Percentiles rank a stretch among this genome's conserved stretches.
These are phyloP conservation scores for Schwanniomyces etchellsii DNA, from an alignment of 1,139 yeast genomes.

Conservation along the genomic window DNA sequence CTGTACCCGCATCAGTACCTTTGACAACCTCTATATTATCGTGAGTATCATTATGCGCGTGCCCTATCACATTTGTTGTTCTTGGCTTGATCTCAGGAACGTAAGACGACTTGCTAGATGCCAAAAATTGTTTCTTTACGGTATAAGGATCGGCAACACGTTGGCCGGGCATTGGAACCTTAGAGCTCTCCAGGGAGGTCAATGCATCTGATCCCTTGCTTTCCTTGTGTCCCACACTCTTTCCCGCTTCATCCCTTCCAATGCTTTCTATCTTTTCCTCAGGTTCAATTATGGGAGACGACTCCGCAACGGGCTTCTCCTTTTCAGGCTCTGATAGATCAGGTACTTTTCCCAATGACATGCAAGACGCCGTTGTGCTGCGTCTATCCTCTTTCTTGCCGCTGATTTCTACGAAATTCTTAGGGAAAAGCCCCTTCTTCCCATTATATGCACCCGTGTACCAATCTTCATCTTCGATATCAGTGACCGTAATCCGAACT, in stretches of 20 bases:
- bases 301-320: conserved; percentile 5
- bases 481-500: conserved; percentile 66
- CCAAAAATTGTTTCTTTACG: conserved; percentile 39
- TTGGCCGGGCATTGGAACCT: conserved; percentile 21
- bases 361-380: not conserved
- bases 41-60: conserved; percentile 21
- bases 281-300: conserved; percentile 2
- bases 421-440: conserved; percentile 79
- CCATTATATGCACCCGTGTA: conserved; percentile 61
- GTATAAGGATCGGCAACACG: conserved; percentile 37
- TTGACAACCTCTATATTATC: conserved; percentile 19
- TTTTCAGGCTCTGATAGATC: not conserved
- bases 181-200: conserved; percentile 11
- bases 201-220: conserved; percentile 6
- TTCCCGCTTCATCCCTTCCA: conserved; percentile 2
- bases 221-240: conserved; percentile 6
- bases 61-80: conserved; percentile 28
- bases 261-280: conserved; percentile 1
- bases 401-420: conserved; percentile 60
- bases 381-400: not conserved
- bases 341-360: not conserved
- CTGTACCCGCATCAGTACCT: conserved; percentile 9
- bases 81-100: conserved; percentile 40
- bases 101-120: conserved; percentile 38
- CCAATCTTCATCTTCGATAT: conserved; percentile 89